Evolutionary conservation across 208 protist species (phyloP), one percentile per base, ranked within the genome.

Genomic region (Trypanosoma avium): DNA sequence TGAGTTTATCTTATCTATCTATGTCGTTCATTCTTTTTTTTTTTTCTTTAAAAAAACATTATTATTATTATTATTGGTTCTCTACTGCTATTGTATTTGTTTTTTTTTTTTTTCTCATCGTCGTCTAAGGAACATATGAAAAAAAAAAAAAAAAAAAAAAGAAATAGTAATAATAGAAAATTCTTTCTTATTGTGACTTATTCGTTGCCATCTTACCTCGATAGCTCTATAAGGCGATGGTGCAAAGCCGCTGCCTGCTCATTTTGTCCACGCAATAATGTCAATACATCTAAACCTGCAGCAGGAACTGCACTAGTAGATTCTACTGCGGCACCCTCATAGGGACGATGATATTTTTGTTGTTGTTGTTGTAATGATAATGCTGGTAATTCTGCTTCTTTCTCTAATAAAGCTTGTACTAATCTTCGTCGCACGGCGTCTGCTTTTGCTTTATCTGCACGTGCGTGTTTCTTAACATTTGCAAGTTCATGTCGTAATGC

Each of bases 191-290:
- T 3, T 55, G 13, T 27, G 21, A 19, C 19, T 55, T 21, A 13
- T 21, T 30, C 12, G 2, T 24, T 32, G 0, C 17, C 22, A 10
- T 21, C 33, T 69, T 45, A 69, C 32, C 45, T 24, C 17, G 79
- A 82, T 19, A 92, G 67, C 58, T 84, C 82, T 54, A 84, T 54
- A 5, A 93, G 69, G 35, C 81, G 79, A 38, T 61, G 50, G 30
- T 94, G 88, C 35, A 94, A 60, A 9, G 69, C 66, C 55, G 68
- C 82, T 24, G 88, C 84, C 50, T 91, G 73, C 40, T 88, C 79
- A 17, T 57, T 91, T 55, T 94, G 88, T 22, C 57, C 62, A 10
- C 69, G 61, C 36, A 94, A 59, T 48, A 91, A 59, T 15, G 55
- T 35, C 30, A 94, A 75, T n/a, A 94, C 82, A 49, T 91, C 84